These are phyloP conservation scores for Brassica rapa DNA, from an alignment of 345 rosid genomes.

Conservation along the genomic window DNA sequence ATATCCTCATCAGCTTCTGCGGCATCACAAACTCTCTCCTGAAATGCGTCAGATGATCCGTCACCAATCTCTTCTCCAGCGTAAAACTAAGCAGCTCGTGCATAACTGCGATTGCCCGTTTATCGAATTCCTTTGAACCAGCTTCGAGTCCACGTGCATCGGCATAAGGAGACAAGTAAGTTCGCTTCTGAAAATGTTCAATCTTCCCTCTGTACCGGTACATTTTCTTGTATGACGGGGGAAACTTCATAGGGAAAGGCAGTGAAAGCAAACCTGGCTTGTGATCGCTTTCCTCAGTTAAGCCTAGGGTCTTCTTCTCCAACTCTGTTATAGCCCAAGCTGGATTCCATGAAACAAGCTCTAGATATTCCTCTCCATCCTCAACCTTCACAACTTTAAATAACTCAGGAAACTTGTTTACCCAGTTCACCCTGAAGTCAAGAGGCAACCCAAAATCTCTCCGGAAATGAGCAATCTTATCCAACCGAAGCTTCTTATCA, in stretches of 20 bases:
- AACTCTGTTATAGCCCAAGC: slow-evolving; percentile 80
- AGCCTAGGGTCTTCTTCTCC: slow-evolving; percentile 62
- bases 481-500: slow-evolving; percentile 59
- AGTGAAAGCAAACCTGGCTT: slow-evolving; percentile 71
- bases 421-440: slow-evolving; percentile 77
- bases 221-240: slow-evolving; percentile 70
- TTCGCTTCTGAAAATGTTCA: slow-evolving; percentile 77
- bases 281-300: slow-evolving; percentile 47
- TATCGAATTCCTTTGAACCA: slow-evolving; percentile 83
- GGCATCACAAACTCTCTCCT: slow-evolving; percentile 82
- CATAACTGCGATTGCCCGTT: slow-evolving; percentile 85
- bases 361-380: slow-evolving; percentile 60
- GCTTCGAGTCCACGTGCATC: slow-evolving; percentile 70
- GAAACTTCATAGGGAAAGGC: slow-evolving; percentile 78
- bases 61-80: slow-evolving; percentile 84
- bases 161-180: slow-evolving; percentile 81
- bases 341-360: slow-evolving; percentile 80
- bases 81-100: slow-evolving; percentile 89
- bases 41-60: slow-evolving; percentile 88
- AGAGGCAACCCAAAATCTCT: slow-evolving; percentile 82
- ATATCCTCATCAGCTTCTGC: slow-evolving; percentile 89
- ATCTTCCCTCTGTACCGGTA: slow-evolving; percentile 74
- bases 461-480: slow-evolving; percentile 72
- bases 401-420: slow-evolving; percentile 61
- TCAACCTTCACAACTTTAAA: slow-evolving; percentile 54